Evolutionary conservation across 345 rosid species (phyloP).

Genomic region (Gossypium herbaceum): DNA sequence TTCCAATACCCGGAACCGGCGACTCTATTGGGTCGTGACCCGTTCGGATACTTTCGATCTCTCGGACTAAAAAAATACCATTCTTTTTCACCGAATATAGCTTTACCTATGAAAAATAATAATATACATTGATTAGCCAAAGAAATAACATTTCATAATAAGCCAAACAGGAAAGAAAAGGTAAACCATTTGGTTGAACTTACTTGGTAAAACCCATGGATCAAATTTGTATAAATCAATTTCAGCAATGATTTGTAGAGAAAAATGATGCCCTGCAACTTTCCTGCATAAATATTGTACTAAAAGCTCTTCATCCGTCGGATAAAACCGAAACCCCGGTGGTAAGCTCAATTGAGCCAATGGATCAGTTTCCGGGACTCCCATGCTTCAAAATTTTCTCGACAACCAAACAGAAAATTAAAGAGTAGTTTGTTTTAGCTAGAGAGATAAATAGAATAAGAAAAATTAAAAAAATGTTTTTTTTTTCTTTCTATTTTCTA

Average conservation of each 20-base stretch:
- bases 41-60: slow-evolving; percentile 92
- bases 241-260: background rate
- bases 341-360: slow-evolving; percentile 78
- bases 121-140: background rate
- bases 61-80: slow-evolving; percentile 94
- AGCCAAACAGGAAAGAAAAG: background rate
- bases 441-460: background rate
- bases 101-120: slow-evolving; percentile 47
- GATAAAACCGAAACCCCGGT: slow-evolving; percentile 96
- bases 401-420: background rate
- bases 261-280: slow-evolving; percentile 60
- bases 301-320: slow-evolving; percentile 92
- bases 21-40: slow-evolving; percentile 93
- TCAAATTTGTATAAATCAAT: slow-evolving; percentile 77
- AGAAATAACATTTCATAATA: background rate
- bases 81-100: slow-evolving; percentile 58
- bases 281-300: slow-evolving; percentile 80
- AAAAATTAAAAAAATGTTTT: background rate
- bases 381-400: slow-evolving; percentile 41
- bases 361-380: slow-evolving; percentile 61
- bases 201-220: slow-evolving; percentile 88
- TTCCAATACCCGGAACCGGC: slow-evolving; percentile 97
- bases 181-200: slow-evolving; percentile 15
- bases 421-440: background rate
- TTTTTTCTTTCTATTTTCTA: background rate